phyloP scores from a whole-genome alignment of 2,329 filamentous ascomycete genomes.

The Ambrosiella beaveri region DNA sequence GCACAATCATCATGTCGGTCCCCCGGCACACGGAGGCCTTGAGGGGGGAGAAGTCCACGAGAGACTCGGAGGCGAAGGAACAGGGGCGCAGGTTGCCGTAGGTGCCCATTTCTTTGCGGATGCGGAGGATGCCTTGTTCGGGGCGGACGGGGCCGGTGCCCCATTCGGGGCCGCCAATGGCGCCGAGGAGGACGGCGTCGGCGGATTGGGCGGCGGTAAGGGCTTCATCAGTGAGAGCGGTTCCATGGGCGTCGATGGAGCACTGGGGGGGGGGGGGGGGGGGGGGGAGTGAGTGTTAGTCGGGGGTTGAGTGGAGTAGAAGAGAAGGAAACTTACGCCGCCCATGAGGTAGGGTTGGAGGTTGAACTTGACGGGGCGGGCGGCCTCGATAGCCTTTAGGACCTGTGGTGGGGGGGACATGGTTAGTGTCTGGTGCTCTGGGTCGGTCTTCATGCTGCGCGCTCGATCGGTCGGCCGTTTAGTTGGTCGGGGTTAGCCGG shows the following conservation, averaged over 20 bases:
- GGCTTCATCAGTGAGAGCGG: conserved; percentile 65
- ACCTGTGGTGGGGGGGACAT: conserved; percentile 32
- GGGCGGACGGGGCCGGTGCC: conserved; percentile 75
- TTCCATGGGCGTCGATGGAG: conserved; percentile 71
- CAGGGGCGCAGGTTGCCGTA: conserved; percentile 94
- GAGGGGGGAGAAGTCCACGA: conserved; percentile 72
- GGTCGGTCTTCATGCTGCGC: too few relatives aligned
- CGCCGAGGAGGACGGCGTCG: conserved; percentile 79
- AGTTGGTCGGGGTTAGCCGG: too few relatives aligned
- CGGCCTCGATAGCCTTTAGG: conserved; percentile 60
- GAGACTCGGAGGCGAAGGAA: conserved; percentile 78
- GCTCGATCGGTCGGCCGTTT: too few relatives aligned
- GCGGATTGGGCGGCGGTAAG: conserved; percentile 68
- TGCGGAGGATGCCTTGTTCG: conserved; percentile 76
- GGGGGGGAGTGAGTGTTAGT: conserved; percentile 1
- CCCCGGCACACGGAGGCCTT: conserved; percentile 72
- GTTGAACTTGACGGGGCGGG: conserved; percentile 60
- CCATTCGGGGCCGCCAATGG: conserved; percentile 95
- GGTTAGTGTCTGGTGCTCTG: not conserved
- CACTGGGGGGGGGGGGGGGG: conserved; percentile 32
- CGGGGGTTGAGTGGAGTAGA: not conserved
- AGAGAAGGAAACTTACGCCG: conserved; percentile 47
- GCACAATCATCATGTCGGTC: conserved; percentile 82
- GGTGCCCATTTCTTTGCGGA: conserved; percentile 84
- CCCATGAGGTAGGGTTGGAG: conserved; percentile 81